A percentile compares a stretch with the other conserved stretches of the same genome.
phyloP scores from a whole-genome alignment of 2,329 filamentous ascomycete genomes.

The Zasmidium cellare region DNA sequence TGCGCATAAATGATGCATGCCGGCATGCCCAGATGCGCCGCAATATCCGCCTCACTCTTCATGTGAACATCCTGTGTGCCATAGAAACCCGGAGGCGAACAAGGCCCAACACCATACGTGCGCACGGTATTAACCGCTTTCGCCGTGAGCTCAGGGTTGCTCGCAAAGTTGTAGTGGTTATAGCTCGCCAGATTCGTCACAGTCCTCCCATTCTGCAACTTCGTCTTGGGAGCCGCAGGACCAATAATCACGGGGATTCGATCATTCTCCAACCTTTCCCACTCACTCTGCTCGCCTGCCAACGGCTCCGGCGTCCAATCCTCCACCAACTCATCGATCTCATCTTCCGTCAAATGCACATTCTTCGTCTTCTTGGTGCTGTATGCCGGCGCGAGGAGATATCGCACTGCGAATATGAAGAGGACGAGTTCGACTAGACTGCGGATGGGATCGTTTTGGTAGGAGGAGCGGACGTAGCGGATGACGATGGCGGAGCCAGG shows the following conservation, averaged over 20 bases:
- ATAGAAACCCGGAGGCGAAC: conserved; percentile 96
- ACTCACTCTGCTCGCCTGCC: conserved; percentile 68
- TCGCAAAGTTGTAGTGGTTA: conserved; percentile 97
- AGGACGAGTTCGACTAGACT: conserved; percentile 91
- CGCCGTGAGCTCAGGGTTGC: conserved; percentile 88
- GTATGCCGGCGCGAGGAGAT: conserved; percentile 88
- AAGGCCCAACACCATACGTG: conserved; percentile 94
- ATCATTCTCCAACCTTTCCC: conserved; percentile 81
- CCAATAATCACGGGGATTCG: conserved; percentile 85
- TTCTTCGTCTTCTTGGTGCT: conserved; percentile 87
- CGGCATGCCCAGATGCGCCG: conserved; percentile 81
- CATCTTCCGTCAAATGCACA: conserved; percentile 87
- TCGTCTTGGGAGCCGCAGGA: conserved; percentile 85
- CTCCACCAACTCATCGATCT: conserved; percentile 94
- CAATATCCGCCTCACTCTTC: conserved; percentile 93
- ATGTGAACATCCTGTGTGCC: conserved; percentile 98
- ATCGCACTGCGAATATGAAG: conserved; percentile 92
- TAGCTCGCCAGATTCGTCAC: conserved; percentile 92
- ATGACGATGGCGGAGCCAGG: conserved; percentile 92
- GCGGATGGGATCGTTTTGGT: conserved; percentile 94
- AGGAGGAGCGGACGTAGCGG: conserved; percentile 94
- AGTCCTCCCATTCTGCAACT: conserved; percentile 72
- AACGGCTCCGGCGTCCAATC: conserved; percentile 96
- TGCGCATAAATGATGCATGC: conserved; percentile 95
- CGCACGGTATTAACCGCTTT: conserved; percentile 92